Percentiles rank a stretch among this genome's conserved stretches.
Evolutionary conservation across 495 filamentous ascomycete species (phyloP).

Genomic region (Acidiella bohemica): DNA sequence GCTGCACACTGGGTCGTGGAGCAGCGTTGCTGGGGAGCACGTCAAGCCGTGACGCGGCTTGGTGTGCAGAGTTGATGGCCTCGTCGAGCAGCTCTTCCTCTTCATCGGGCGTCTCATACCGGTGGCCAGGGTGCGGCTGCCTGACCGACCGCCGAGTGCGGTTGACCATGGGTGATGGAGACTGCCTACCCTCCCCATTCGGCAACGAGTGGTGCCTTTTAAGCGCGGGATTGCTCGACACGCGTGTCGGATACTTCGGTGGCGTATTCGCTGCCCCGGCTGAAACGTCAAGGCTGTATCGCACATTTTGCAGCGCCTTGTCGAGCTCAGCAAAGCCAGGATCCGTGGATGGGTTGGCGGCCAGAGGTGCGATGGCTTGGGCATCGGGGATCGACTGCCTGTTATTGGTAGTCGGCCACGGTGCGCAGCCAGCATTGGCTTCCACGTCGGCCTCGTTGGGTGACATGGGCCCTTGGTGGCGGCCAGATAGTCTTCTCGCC

Average conservation of each 20-base stretch:
- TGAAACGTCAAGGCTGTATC: slow-evolving; percentile 47
- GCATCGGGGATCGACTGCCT: slow-evolving; percentile 72
- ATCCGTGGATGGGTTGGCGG: slow-evolving; percentile 19
- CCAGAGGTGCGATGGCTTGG: slow-evolving; percentile 28
- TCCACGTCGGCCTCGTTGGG: slow-evolving; percentile 73
- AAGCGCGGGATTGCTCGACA: slow-evolving; percentile 25
- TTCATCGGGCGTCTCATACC: slow-evolving; percentile 89
- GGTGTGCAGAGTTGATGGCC: slow-evolving; percentile 48
- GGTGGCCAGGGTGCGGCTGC: slow-evolving; percentile 57
- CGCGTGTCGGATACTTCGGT: slow-evolving; percentile 19
- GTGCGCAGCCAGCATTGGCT: slow-evolving; percentile 78
- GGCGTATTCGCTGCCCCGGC: slow-evolving; percentile 27
- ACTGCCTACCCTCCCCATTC: slow-evolving; percentile 47
- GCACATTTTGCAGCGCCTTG: slow-evolving; percentile 59
- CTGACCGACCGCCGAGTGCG: slow-evolving; percentile 68
- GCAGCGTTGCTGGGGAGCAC: slow-evolving; percentile 16
- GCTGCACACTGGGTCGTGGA: slow-evolving; percentile 20
- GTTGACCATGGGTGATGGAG: slow-evolving; percentile 21
- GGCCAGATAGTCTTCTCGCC: slow-evolving; percentile 81
- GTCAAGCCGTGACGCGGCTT: slow-evolving; percentile 38
- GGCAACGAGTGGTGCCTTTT: slow-evolving; percentile 50
- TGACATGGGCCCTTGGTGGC: slow-evolving; percentile 63
- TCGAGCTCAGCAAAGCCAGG: slow-evolving; percentile 59
- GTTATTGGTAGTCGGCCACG: slow-evolving; percentile 64
- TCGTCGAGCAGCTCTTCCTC: slow-evolving; percentile 93